phyloP scores from a whole-genome alignment of 768 basidiomycete genomes.

The Epithele typhae region DNA sequence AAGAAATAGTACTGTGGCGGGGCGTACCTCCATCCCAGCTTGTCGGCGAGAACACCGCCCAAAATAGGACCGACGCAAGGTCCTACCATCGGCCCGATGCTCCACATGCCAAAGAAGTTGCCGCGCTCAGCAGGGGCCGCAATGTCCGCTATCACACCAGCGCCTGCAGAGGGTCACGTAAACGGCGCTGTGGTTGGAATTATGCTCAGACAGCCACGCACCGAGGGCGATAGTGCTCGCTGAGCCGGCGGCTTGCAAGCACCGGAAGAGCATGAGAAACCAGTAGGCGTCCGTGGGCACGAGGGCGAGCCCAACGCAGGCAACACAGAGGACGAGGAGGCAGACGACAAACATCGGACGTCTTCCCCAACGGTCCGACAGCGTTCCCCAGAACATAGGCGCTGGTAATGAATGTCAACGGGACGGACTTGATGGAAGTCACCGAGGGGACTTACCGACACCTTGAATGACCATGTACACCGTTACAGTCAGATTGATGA shows the following conservation, averaged over 20 bases:
- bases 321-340: conserved; percentile 54
- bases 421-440: not conserved
- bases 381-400: conserved; percentile 60
- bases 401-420: too few species aligned
- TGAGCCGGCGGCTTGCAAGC: conserved; percentile 74
- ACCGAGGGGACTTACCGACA: conserved; percentile 36
- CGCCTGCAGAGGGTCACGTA: conserved; percentile 34
- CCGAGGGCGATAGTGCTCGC: conserved; percentile 77
- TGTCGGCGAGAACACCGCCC: conserved; percentile 39
- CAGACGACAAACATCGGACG: conserved; percentile 61
- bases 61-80: conserved; percentile 39
- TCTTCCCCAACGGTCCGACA: conserved; percentile 64
- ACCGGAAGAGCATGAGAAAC: conserved; percentile 76
- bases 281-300: conserved; percentile 63
- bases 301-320: conserved; percentile 61
- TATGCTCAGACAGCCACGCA: too few species aligned
- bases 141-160: conserved; percentile 79
- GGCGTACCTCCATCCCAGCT: conserved; percentile 28
- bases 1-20: not conserved
- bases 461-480: conserved; percentile 72
- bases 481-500: conserved; percentile 78
- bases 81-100: conserved; percentile 58
- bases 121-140: conserved; percentile 70
- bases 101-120: conserved; percentile 66
- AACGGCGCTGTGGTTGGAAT: too few species aligned